Conservation (phyloP, 371 early-diverging fungal species). For the Umbelopsis sp. region DNA sequence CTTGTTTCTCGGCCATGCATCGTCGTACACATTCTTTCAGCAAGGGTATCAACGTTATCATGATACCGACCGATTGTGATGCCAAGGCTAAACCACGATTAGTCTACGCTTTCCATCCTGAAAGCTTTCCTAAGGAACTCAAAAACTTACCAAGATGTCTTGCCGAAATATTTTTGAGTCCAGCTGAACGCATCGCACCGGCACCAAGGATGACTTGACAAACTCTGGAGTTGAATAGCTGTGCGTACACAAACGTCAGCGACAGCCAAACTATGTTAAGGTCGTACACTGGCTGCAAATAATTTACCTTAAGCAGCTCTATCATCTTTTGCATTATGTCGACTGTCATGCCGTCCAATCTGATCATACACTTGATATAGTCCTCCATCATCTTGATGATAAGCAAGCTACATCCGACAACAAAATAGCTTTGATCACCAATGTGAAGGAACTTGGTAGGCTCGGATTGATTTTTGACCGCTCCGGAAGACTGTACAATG, state of each 20-base stretch:
- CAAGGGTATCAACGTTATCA: conserved; percentile 84
- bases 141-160: conserved; percentile 78
- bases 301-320: conserved; percentile 77
- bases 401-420: conserved; percentile 84
- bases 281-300: background rate
- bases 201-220: conserved; percentile 96
- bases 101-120: background rate
- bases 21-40: conserved; percentile 72
- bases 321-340: conserved; percentile 85
- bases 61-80: conserved; percentile 85
- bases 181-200: conserved; percentile 93
- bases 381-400: conserved; percentile 89
- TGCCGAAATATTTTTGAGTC: conserved; percentile 93
- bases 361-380: conserved; percentile 79
- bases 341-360: conserved; percentile 74
- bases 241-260: too few relatives aligned
- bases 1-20: conserved; percentile 74
- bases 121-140: background rate
- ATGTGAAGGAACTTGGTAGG: conserved; percentile 52
- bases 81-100: conserved; percentile 69
- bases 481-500: background rate
- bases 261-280: too few relatives aligned
- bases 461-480: background rate
- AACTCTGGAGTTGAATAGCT: conserved; percentile 86
- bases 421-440: conserved; percentile 70